Evolutionary conservation across 2,329 filamentous ascomycete species (phyloP).

Genomic region (Teratosphaeria pseudoeucalypti): DNA sequence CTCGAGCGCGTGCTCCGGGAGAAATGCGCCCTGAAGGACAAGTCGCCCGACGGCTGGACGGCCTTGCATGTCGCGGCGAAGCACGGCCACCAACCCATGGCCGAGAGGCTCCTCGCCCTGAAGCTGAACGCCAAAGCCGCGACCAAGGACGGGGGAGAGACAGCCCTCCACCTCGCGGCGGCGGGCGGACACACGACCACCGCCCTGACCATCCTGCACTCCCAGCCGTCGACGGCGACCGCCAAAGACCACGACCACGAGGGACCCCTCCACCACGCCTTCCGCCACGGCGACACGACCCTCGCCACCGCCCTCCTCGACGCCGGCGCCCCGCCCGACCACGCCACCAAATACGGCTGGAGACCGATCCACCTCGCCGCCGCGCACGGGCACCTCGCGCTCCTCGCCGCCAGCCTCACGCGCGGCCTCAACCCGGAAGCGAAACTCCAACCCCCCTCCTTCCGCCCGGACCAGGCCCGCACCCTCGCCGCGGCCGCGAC

Average conservation of each 20-base stretch:
- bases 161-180: slow-evolving; percentile 10
- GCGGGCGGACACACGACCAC: slow-evolving; percentile 3
- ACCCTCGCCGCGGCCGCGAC: slow-evolving; percentile 8
- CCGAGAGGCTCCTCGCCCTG: slow-evolving; percentile 6
- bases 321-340: slow-evolving; percentile 7
- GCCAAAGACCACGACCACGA: slow-evolving; percentile 9
- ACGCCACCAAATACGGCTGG: slow-evolving; percentile 10
- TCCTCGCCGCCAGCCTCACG: slow-evolving; percentile 9
- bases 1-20: slow-evolving; percentile 7
- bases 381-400: slow-evolving; percentile 9
- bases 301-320: slow-evolving; percentile 6
- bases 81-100: slow-evolving; percentile 9
- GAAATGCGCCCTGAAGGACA: slow-evolving; percentile 8
- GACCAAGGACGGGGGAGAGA: slow-evolving; percentile 10
- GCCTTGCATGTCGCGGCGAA: slow-evolving; percentile 10
- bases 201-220: slow-evolving; percentile 4
- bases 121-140: slow-evolving; percentile 8
- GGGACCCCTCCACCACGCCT: slow-evolving; percentile 11
- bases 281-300: slow-evolving; percentile 8
- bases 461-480: slow-evolving; percentile 9
- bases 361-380: slow-evolving; percentile 12
- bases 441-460: slow-evolving; percentile 8
- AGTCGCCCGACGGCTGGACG: slow-evolving; percentile 9
- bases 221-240: slow-evolving; percentile 9
- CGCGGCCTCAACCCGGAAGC: slow-evolving; percentile 10